These are phyloP conservation scores for Skeletonema costatum DNA, from an alignment of 108 stramenopile genomes.

Conservation along the genomic window DNA sequence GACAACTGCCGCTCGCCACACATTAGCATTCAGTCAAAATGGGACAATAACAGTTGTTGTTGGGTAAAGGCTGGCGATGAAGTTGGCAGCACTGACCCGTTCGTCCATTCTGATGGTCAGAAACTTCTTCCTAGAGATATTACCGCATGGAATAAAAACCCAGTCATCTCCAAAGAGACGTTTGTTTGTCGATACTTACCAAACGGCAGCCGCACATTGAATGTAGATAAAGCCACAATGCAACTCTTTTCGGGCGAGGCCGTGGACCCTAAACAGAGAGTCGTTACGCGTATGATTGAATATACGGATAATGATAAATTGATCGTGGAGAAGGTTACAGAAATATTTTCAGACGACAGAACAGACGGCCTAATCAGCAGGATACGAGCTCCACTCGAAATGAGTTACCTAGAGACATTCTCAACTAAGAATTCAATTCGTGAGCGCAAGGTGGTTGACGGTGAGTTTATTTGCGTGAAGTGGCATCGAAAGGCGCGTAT, in stretches of 20 bases:
- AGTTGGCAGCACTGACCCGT: slow-evolving; percentile 32
- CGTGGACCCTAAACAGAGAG: slow-evolving; percentile 53
- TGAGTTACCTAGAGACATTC: slow-evolving; percentile 54
- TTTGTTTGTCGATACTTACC: slow-evolving; percentile 54
- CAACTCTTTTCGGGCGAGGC: slow-evolving; percentile 60
- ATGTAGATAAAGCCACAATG: slow-evolving; percentile 58
- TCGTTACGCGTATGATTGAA: slow-evolving; percentile 50
- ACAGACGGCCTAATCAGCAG: slow-evolving; percentile 56
- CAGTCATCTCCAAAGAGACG: slow-evolving; percentile 35
- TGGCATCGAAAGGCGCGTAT: slow-evolving; percentile 54
- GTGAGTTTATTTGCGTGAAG: background rate
- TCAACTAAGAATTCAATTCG: slow-evolving; percentile 40
- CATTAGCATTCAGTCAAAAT: slow-evolving; percentile 55
- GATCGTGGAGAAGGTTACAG: slow-evolving; percentile 46
- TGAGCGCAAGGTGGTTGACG: slow-evolving; percentile 6
- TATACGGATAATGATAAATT: slow-evolving; percentile 56
- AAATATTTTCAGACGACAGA: slow-evolving; percentile 54
- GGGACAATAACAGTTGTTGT: slow-evolving; percentile 74
- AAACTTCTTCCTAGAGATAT: too few relatives aligned
- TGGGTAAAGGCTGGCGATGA: slow-evolving; percentile 33
- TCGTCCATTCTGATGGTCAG: slow-evolving; percentile 38
- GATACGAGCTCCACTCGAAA: slow-evolving; percentile 46
- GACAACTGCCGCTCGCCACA: slow-evolving; percentile 44
- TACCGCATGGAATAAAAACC: background rate
- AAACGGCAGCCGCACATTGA: slow-evolving; percentile 46